Percentiles rank a stretch among this genome's conserved stretches.
Conservation (phyloP, 305 asterid genomes). For the Fraxinus velutina region DNA sequence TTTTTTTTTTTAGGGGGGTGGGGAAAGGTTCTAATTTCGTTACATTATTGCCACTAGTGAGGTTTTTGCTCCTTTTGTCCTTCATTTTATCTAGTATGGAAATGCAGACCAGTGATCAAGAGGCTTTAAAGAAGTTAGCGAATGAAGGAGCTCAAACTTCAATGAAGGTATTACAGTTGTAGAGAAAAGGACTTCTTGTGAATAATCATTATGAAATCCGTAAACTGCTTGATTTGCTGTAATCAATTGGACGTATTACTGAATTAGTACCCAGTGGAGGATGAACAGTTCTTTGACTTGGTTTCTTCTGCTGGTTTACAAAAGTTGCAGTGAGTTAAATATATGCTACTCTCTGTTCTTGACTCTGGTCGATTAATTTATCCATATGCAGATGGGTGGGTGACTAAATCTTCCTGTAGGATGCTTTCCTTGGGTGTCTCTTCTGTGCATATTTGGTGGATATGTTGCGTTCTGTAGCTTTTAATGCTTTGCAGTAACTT, state of each 20-base stretch:
- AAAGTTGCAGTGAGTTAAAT: background rate
- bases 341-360: background rate
- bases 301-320: background rate
- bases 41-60: background rate
- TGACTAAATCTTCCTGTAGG: background rate
- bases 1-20: background rate
- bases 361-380: background rate
- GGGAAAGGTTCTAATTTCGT: background rate
- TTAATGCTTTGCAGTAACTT: background rate
- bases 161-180: slow-evolving; percentile 39
- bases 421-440: background rate
- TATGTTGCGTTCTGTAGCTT: background rate
- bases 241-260: background rate
- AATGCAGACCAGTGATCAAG: slow-evolving; percentile 72
- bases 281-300: background rate
- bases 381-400: background rate
- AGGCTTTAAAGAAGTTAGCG: slow-evolving; percentile 48
- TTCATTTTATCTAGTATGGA: slow-evolving; percentile 11
- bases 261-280: background rate
- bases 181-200: background rate
- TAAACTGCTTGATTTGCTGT: background rate
- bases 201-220: background rate
- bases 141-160: slow-evolving; percentile 31
- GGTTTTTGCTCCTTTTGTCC: background rate
- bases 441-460: background rate